Conservation (phyloP, 306 rosid genomes). For the Cucumis cinereus region DNA sequence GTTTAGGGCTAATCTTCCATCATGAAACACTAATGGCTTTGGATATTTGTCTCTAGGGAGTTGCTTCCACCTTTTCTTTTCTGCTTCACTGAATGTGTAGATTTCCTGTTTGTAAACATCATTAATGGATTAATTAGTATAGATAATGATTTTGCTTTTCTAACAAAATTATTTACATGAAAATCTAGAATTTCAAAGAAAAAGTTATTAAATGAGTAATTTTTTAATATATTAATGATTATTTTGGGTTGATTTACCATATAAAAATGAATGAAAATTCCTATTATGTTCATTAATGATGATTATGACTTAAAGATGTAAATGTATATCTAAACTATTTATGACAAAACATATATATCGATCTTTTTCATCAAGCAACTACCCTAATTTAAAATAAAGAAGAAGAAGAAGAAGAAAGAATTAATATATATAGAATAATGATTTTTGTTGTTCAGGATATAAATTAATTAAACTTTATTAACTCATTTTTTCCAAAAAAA, state of each 20-base stretch:
- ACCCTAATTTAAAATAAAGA: too few relatives aligned
- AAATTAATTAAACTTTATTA: too few relatives aligned
- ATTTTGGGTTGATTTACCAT: background rate
- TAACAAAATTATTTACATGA: too few relatives aligned
- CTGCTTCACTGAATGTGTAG: constrained; percentile 31
- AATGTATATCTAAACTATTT: background rate
- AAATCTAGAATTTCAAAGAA: too few relatives aligned
- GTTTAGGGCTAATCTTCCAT: constrained; percentile 55
- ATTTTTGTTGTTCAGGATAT: too few relatives aligned
- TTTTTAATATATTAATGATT: background rate
- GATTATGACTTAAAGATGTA: background rate
- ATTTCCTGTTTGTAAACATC: constrained; percentile 32
- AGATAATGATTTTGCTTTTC: too few relatives aligned
- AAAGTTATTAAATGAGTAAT: background rate
- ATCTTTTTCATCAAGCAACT: too few relatives aligned
- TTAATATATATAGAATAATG: too few relatives aligned
- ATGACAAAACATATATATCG: background rate
- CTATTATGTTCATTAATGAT: background rate
- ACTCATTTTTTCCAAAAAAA: too few relatives aligned
- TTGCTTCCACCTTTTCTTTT: constrained; percentile 51
- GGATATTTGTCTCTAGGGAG: constrained; percentile 39
- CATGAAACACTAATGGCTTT: constrained; percentile 50
- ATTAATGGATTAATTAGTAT: too few relatives aligned
- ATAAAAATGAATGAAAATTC: background rate
- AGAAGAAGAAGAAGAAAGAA: too few relatives aligned